Base-by-base conservation (phyloP, 306 rosid genomes). In the Aeschynomene evenia region DNA sequence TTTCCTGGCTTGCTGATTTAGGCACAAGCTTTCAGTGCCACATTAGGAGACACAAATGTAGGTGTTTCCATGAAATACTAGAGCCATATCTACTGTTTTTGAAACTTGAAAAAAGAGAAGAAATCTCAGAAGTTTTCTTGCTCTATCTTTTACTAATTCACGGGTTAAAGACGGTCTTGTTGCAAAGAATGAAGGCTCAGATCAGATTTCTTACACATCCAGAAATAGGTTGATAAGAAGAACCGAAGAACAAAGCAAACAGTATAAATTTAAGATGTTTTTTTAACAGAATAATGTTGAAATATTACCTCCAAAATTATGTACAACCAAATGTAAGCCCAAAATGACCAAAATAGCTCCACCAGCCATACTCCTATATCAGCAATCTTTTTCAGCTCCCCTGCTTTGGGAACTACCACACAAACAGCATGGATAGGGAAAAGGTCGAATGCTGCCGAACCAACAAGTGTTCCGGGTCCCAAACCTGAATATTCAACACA, bases 381-480 rank as follows among this genome's bases (percentile, higher is more conserved):
- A 66, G 97, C 79, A 77, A 94, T 94, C 85, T 94, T 94, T 79
- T 88, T 90, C 79, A 85, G 79, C 81, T 88, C 89, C 71, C 97
- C 97, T 69, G 88, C 92, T 85, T 80, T 88, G 14, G 97, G 97
- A 84, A 86, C 86, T 50, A 93, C 81, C 37, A 93, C 91, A 61
- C 98, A 93, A 68, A 88, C 89, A 50, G 98, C 98, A 52, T 93
- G 98, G 75, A 94, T 94, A 69, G 97, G 98, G 72, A 94, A 94
- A 72, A 93, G 94, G 72, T 94, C 97, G 71, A 94, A 94, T 53
- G 98, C 97, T 64, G 98, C 98, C 71, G 98, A 94, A 66, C 98
- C 98, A 53, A 94, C 92, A 60, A 94, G 97, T 10, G 98, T 94
- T 69, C 95, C 98, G 31, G 98, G 98, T 58, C 98, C 98, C 89